A percentile compares a stretch with the other conserved stretches of the same genome.
These are phyloP conservation scores for Parietichytrium sp. DNA, from an alignment of 108 stramenopile species.

Conservation along the genomic window DNA sequence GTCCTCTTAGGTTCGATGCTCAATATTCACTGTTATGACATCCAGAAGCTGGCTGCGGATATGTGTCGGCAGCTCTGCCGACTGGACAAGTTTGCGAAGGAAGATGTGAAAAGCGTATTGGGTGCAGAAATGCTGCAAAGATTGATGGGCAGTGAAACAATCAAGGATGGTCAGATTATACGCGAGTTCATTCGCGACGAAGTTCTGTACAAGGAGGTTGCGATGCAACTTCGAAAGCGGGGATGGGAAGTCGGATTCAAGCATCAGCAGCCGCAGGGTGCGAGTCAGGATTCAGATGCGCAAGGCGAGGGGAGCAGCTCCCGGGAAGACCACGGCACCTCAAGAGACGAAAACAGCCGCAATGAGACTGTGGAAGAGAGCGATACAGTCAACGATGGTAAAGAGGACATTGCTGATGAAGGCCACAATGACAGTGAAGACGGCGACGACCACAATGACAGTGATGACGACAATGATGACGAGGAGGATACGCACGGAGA, in stretches of 20 bases:
- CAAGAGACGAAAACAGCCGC: no score
- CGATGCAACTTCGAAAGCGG: neutral
- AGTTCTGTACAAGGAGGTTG: neutral
- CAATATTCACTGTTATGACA: neutral
- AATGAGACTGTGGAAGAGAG: no score
- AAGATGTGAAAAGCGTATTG: neutral
- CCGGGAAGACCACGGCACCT: no score
- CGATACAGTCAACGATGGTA: no score
- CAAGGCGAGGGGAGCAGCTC: no score
- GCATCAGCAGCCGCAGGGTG: no score
- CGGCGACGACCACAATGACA: no score
- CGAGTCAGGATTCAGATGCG: no score
- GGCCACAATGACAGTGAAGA: no score
- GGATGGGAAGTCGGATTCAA: constrained; percentile 20
- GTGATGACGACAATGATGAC: no score
- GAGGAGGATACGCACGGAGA: no score
- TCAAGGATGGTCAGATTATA: neutral
- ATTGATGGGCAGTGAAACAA: neutral
- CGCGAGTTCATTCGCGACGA: neutral
- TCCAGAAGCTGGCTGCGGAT: neutral
- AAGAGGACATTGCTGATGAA: no score
- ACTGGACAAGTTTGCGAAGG: neutral
- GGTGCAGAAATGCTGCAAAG: neutral
- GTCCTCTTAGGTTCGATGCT: neutral
- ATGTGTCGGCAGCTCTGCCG: neutral